Evolutionary conservation across 2,329 filamentous ascomycete species (phyloP), one percentile per base, ranked within the genome.

Genomic region (Camptophora hylomeconis): DNA sequence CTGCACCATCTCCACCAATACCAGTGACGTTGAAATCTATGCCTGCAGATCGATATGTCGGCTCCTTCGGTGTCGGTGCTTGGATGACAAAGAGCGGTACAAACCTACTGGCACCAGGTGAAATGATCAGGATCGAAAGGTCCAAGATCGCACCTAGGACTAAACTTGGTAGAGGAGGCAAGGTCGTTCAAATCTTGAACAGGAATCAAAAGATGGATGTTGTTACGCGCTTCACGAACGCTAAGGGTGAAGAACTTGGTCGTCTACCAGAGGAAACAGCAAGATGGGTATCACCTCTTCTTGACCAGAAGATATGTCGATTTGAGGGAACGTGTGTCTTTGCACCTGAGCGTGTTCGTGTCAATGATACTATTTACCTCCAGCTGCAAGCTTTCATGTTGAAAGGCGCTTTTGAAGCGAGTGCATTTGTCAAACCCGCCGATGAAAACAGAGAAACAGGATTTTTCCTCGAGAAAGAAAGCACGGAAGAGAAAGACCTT

Each of bases 351-450:
- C 65, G 72, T 25, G 56, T 95, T 26, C 69, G 81, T 27, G 89
- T 86, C 6, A 93, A 92, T 46, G 89, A 98, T 45, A 95, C 84
- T 0, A 68, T 98, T n/a, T 92, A 87, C 45, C 54, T 98, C 5
- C 89, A 98, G 51, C 56, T 98, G 24, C 69, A 70, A 30, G 89
- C 80, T 47, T 92, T 68, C 31, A 52, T 98, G 20, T 62, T 89
- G 10, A 70, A 63, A 34, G 70, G 70, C 11, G 79, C 83, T 0
- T 95, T 98, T 45, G 67, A 76, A 27, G 65, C 62, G 23, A 63
- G 60, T 3, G 63, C 62, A 3, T 74, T 84, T 28, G 60, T 71
- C 23, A 65, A 72, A 24, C 64, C 73, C 1, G 65, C 72, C 28
- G 67, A 76, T 32, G 65, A 70, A 38, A 89, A 93, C 45, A 67